Evolutionary conservation across 2,329 filamentous ascomycete species (phyloP), one percentile per base, ranked within the genome.

Genomic region (Ophiobolus disseminans): DNA sequence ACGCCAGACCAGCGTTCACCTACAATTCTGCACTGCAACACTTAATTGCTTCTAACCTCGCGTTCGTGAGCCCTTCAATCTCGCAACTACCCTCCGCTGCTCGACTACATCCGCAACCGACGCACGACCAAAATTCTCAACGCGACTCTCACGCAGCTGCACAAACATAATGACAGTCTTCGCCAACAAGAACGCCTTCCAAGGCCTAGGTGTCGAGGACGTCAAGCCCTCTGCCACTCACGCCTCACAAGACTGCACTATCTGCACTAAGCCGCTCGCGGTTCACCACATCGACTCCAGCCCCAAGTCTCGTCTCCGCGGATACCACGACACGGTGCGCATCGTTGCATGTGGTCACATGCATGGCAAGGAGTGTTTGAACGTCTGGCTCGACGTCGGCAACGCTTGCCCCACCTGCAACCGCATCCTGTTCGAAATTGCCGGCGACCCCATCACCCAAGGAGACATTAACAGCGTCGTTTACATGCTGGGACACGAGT

Each of bases 361-460:
- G 14, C 22, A 63, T 13, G 60, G 62, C 22, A 9, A 44, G 23
- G 49, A 56, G 5, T 65, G 60, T 48, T 49, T 63, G 4, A 8
- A 20, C 13, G 48, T 48, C 3, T 65, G 60, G 60, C 52, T 65
- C 10, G 48, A 56, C 1, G 40, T 48, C 3, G 46, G 62, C 13
- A 50, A 58, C 40, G 47, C 52, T 2, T 65, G 60, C n/a, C 59
- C 59, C 8, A 53, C 36, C 14, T 65, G 62, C 49, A 51, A 43
- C 4, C 52, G 50, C 39, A 39, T 53, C 6, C 49, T 65, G 5
- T 63, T 59, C 31, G 43, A 61, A 10, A 17, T 38, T 4, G 32
- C 23, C 6, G 16, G 9, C 7, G 40, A 55, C 0, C n/a, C 23
- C 2, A 40, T 62, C 19, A 58, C 58, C 1, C 48, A 58, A 16